Percentiles rank a stretch among this genome's conserved stretches.
These are phyloP conservation scores for Plasmodium chabaudi DNA, from an alignment of 169 alveolate genomes.

Conservation along the genomic window DNA sequence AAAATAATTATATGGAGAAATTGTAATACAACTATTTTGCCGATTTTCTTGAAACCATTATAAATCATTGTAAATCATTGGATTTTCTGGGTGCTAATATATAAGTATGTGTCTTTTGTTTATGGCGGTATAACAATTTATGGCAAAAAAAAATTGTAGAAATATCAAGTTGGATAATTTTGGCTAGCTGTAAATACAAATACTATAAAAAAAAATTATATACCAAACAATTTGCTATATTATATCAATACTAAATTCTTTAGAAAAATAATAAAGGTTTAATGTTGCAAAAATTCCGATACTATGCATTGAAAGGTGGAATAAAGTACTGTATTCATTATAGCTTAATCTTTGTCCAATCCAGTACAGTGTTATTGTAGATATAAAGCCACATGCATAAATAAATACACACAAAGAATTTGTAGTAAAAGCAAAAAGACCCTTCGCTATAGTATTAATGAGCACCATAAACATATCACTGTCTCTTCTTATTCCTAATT, in stretches of 20 bases:
- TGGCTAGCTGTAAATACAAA: no score
- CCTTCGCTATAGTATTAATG: not conserved
- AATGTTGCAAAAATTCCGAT: slow-evolving; percentile 18
- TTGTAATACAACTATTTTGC: no score
- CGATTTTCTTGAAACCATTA: no score
- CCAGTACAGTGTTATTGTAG: not conserved
- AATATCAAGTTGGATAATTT: no score
- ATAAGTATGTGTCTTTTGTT: no score
- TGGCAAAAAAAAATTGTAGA: no score
- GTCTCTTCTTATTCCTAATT: slow-evolving; percentile 18
- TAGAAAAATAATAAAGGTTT: slow-evolving; percentile 23
- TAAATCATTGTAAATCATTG: no score
- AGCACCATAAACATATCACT: slow-evolving; percentile 16
- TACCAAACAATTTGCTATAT: no score
- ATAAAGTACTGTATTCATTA: slow-evolving; percentile 41
- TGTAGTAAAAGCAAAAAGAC: slow-evolving; percentile 1
- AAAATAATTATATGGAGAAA: no score
- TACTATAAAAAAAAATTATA: no score
- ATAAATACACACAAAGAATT: slow-evolving; percentile 37
- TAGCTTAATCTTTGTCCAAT: slow-evolving; percentile 22
- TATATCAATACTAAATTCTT: slow-evolving; percentile 7
- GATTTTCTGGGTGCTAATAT: no score
- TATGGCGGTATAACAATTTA: no score
- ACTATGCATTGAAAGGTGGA: slow-evolving; percentile 33
- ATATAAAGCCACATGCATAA: not conserved